These are phyloP conservation scores for Eucalyptus leucophloia DNA, from an alignment of 345 rosid species.

Conservation along the genomic window DNA sequence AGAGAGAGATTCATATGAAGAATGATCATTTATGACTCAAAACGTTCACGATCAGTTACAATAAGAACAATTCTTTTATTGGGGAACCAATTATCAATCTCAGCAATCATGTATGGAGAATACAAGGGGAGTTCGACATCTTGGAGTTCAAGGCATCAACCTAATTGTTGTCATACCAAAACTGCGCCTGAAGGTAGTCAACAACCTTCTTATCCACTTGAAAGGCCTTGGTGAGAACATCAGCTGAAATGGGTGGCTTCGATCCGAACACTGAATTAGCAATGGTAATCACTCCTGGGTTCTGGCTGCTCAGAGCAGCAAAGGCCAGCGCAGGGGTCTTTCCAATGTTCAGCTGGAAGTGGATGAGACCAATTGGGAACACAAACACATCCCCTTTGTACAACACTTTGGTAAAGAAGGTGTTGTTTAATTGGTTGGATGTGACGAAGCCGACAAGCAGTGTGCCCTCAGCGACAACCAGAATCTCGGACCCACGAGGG, in stretches of 20 bases:
- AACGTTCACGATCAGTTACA: no score
- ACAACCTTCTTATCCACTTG: slow-evolving; percentile 8
- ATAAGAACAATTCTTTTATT: no score
- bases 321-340: slow-evolving; percentile 16
- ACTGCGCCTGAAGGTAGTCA: slow-evolving; percentile 9
- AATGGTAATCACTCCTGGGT: slow-evolving; percentile 9
- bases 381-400: slow-evolving; percentile 8
- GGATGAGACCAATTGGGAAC: slow-evolving; percentile 22
- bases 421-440: slow-evolving; percentile 1
- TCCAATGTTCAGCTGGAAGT: slow-evolving; percentile 20
- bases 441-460: slow-evolving; percentile 17
- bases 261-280: slow-evolving; percentile 7
- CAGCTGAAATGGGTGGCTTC: neutral
- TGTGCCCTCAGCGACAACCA: slow-evolving; percentile 12
- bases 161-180: neutral
- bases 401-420: neutral
- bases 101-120: neutral
- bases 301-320: slow-evolving; percentile 8
- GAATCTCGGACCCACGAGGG: slow-evolving; percentile 21
- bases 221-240: slow-evolving; percentile 21
- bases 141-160: neutral
- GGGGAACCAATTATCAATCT: no score
- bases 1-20: no score
- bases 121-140: neutral
- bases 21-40: no score